phyloP scores from a whole-genome alignment of 768 basidiomycete genomes.

The Lyophyllum shimeji region DNA sequence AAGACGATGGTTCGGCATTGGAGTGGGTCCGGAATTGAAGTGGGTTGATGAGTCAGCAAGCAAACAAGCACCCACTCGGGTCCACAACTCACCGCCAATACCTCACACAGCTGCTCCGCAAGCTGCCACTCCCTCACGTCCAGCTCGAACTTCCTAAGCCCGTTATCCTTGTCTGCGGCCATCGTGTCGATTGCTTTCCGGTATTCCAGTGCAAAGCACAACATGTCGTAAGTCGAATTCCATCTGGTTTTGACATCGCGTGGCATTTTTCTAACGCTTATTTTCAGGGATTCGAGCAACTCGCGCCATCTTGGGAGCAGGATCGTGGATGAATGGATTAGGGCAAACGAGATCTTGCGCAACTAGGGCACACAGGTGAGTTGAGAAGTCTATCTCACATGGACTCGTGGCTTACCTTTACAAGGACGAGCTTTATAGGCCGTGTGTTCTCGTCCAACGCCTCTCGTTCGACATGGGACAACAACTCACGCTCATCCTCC shows the following conservation, averaged over 20 bases:
- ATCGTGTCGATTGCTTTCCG: constrained; percentile 21
- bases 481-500: constrained; percentile 20
- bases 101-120: constrained; percentile 22
- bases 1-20: background rate
- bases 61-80: constrained; percentile 1
- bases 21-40: too few species aligned
- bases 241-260: constrained; percentile 30
- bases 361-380: background rate
- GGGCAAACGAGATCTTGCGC: constrained; percentile 1
- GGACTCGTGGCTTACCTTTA: constrained; percentile 29
- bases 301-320: constrained; percentile 9
- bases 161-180: constrained; percentile 15
- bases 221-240: too few species aligned
- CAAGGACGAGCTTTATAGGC: constrained; percentile 26
- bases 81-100: constrained; percentile 24
- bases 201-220: constrained; percentile 26
- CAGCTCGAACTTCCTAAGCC: constrained; percentile 19
- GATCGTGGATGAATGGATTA: constrained; percentile 10
- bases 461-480: constrained; percentile 5
- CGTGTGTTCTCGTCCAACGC: constrained; percentile 15
- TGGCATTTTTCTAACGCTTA: constrained; percentile 19
- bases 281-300: constrained; percentile 5
- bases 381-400: background rate
- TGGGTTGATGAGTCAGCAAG: background rate
- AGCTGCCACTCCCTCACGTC: constrained; percentile 26